A percentile compares a stretch with the other conserved stretches of the same genome.
phyloP scores from a whole-genome alignment of 768 basidiomycete genomes.

The Leccinellum rugosiceps region DNA sequence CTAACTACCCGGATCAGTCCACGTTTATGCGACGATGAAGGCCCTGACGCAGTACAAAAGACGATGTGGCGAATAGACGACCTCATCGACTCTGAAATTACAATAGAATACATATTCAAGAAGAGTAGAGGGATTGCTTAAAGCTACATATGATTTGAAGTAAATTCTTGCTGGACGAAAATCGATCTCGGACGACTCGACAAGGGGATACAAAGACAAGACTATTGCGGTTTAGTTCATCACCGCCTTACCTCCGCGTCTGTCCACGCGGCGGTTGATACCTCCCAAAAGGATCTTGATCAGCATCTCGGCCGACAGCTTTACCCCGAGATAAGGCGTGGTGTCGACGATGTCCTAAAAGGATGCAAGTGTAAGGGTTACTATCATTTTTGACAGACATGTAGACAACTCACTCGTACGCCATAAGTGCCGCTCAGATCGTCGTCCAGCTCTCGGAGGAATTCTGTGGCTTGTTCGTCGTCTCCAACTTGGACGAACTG shows the following conservation, averaged over 20 bases:
- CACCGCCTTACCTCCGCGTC: slow-evolving; percentile 24
- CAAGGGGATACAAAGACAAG: background rate
- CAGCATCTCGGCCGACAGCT: slow-evolving; percentile 45
- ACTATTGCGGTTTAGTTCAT: slow-evolving; percentile 7
- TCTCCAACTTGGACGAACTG: slow-evolving; percentile 74
- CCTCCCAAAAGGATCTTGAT: slow-evolving; percentile 67
- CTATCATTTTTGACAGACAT: background rate
- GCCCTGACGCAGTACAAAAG: background rate
- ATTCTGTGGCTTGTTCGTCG: slow-evolving; percentile 38
- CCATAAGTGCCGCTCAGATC: slow-evolving; percentile 40
- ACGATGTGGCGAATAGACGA: background rate
- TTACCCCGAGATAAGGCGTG: slow-evolving; percentile 46
- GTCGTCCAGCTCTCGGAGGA: slow-evolving; percentile 55
- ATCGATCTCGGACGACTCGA: background rate
- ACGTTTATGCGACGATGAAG: background rate
- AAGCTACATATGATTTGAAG: background rate
- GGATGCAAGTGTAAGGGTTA: background rate
- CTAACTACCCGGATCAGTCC: no score
- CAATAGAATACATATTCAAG: background rate
- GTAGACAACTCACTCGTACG: slow-evolving; percentile 39
- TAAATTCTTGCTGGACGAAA: background rate
- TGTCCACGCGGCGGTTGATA: slow-evolving; percentile 54
- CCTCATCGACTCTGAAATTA: background rate
- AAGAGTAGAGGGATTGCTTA: background rate
- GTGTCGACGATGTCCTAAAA: slow-evolving; percentile 69